Conservation (phyloP, 2,329 filamentous ascomycete species). For the Xylaria multiplex region DNA sequence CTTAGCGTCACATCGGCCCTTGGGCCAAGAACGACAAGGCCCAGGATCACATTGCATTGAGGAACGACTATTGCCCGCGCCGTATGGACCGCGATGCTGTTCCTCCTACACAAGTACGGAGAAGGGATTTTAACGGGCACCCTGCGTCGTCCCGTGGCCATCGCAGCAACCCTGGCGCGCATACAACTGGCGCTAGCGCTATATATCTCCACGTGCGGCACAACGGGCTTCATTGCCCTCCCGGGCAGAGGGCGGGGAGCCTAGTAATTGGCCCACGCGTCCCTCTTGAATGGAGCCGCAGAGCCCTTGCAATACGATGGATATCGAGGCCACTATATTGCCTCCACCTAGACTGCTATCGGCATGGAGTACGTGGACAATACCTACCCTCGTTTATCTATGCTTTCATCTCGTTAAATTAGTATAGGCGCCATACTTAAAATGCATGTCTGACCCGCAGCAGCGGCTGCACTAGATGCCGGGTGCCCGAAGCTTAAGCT, state of each 20-base stretch:
- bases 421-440: conserved; percentile 1
- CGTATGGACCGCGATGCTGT: background rate
- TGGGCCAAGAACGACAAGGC: conserved; percentile 21
- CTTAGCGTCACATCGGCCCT: conserved; percentile 18
- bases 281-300: conserved; percentile 19
- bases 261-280: conserved; percentile 21
- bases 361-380: conserved; percentile 24
- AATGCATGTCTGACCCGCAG: conserved; percentile 12
- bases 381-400: conserved; percentile 16
- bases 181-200: background rate
- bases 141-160: conserved; percentile 6
- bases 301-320: conserved; percentile 8
- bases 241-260: conserved; percentile 5
- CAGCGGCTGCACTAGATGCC: background rate
- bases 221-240: conserved; percentile 14
- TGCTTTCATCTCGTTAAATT: conserved; percentile 8
- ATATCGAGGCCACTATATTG: conserved; percentile 12
- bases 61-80: conserved; percentile 14
- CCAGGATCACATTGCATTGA: conserved; percentile 24
- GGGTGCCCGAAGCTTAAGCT: conserved; percentile 1
- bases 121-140: conserved; percentile 2
- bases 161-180: background rate
- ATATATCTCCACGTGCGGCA: conserved; percentile 29
- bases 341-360: conserved; percentile 12
- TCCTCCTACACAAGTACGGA: background rate